phyloP scores from a whole-genome alignment of 441 rosid genomes.

The Mallotus repandus region DNA sequence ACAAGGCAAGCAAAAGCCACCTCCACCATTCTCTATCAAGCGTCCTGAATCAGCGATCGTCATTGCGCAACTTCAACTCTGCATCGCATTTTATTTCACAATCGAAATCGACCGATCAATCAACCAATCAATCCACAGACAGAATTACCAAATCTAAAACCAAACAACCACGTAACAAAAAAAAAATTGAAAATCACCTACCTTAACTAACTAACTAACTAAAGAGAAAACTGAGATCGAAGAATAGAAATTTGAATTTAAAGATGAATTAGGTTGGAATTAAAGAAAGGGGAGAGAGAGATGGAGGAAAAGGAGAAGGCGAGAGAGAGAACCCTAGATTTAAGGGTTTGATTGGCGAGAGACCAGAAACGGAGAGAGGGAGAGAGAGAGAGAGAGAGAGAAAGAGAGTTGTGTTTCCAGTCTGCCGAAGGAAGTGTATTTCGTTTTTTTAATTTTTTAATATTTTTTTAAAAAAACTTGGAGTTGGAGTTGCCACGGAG shows the following conservation, averaged over 20 bases:
- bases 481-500: neutral
- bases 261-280: neutral
- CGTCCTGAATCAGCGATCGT: constrained; percentile 16
- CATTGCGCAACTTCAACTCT: constrained; percentile 1
- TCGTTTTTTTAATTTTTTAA: neutral
- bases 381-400: neutral
- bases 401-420: neutral
- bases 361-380: neutral
- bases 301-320: neutral
- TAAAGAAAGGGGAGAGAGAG: neutral
- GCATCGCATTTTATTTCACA: neutral
- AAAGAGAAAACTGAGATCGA: neutral
- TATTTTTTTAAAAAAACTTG: neutral
- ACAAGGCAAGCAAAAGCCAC: constrained; percentile 47
- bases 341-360: constrained; percentile 2
- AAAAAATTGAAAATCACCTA: neutral
- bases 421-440: neutral
- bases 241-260: neutral
- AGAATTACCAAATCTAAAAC: neutral
- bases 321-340: constrained; percentile 27
- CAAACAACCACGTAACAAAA: neutral
- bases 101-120: neutral
- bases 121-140: neutral
- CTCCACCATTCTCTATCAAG: constrained; percentile 47
- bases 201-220: neutral